Evolutionary conservation across 2,329 filamentous ascomycete genomes (phyloP).

Genomic region (Aspergillus pseudotamarii): DNA sequence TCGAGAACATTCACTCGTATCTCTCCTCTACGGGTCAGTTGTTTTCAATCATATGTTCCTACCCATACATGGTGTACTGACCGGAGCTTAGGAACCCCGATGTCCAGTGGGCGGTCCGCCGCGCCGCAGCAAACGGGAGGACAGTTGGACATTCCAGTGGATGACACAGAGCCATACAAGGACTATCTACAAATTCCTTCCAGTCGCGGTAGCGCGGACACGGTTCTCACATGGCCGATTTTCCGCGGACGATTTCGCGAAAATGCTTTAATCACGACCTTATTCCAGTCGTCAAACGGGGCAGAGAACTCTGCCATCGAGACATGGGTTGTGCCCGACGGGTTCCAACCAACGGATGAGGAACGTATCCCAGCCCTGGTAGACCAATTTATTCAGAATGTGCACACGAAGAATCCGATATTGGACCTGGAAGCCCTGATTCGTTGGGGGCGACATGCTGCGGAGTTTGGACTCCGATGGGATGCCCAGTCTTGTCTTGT

Average conservation of each 20-base stretch:
- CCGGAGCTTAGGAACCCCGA: neutral
- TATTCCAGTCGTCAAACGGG: conserved; percentile 18
- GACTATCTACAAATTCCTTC: conserved; percentile 17
- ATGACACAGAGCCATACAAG: neutral
- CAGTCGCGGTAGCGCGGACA: conserved; percentile 27
- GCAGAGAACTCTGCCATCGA: conserved; percentile 4
- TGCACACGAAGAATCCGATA: conserved; percentile 44
- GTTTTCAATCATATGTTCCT: neutral
- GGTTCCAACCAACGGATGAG: conserved; percentile 20
- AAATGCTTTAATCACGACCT: conserved; percentile 22
- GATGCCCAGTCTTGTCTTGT: conserved; percentile 37
- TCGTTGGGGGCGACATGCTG: conserved; percentile 22
- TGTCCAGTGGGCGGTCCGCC: neutral
- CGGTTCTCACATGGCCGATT: conserved; percentile 32
- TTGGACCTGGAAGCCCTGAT: conserved; percentile 33
- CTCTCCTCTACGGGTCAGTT: neutral
- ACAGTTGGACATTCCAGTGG: neutral
- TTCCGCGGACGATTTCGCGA: conserved; percentile 23
- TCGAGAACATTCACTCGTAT: neutral
- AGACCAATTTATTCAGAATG: conserved; percentile 34
- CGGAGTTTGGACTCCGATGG: conserved; percentile 34
- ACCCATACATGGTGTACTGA: neutral
- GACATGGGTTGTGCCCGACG: conserved; percentile 12
- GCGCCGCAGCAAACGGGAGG: neutral
- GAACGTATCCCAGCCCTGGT: conserved; percentile 33